A percentile compares a stretch with the other conserved stretches of the same genome.
phyloP scores from a whole-genome alignment of 495 filamentous ascomycete genomes.

The Acidomyces sp. region DNA sequence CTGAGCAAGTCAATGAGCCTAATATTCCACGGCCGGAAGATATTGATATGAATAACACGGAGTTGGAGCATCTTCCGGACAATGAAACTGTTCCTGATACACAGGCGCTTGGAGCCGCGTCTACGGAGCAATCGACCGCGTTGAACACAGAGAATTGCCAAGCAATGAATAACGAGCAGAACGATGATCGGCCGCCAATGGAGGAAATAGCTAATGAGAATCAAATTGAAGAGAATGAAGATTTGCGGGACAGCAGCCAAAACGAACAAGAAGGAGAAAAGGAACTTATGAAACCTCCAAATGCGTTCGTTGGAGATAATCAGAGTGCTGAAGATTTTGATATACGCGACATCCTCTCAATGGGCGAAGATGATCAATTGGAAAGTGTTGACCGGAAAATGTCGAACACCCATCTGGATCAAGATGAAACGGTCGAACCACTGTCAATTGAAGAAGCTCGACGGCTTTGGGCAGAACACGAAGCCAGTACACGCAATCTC shows the following conservation, averaged over 20 bases:
- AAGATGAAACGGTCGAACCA: constrained; percentile 31
- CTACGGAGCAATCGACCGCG: constrained; percentile 67
- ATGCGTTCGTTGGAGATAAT: constrained; percentile 14
- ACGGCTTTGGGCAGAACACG: constrained; percentile 72
- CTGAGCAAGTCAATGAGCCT: constrained; percentile 48
- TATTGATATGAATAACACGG: constrained; percentile 52
- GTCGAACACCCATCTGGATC: constrained; percentile 55
- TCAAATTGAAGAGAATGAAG: constrained; percentile 1
- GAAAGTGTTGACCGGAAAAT: constrained; percentile 62
- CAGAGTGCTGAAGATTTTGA: constrained; percentile 4
- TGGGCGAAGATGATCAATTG: constrained; percentile 42
- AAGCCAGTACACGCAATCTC: constrained; percentile 67
- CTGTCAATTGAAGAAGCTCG: constrained; percentile 45
- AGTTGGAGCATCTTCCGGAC: constrained; percentile 83
- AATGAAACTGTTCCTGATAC: constrained; percentile 67
- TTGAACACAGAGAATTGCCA: constrained; percentile 77
- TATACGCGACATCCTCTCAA: constrained; percentile 7
- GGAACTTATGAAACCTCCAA: too few relatives aligned
- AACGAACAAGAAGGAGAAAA: too few relatives aligned
- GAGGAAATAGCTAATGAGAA: constrained; percentile 45
- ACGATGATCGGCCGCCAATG: constrained; percentile 42
- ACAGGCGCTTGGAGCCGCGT: constrained; percentile 81
- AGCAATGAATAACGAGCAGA: constrained; percentile 50
- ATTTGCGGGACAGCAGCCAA: neutral
- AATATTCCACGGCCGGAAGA: constrained; percentile 31